Evolutionary conservation across 73 alveolate species (phyloP).

Genomic region (Diophrys sp.): DNA sequence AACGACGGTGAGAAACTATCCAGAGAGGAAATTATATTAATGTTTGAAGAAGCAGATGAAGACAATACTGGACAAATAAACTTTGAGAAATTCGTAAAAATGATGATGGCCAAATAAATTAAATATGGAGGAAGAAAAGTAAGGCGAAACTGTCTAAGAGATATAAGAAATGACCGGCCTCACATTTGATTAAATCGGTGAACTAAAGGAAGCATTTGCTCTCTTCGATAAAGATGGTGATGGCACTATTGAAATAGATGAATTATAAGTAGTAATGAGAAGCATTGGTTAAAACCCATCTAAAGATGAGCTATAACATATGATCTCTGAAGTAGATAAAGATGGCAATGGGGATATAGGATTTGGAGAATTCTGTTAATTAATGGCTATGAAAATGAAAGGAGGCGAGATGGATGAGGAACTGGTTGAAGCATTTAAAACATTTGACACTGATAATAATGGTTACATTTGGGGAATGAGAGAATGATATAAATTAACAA

Average conservation of each 20-base stretch:
- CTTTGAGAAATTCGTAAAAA: constrained; percentile 88
- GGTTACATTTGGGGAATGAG: constrained; percentile 21
- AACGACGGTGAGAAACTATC: constrained; percentile 67
- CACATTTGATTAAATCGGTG: constrained; percentile 93
- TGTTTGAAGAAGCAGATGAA: constrained; percentile 90
- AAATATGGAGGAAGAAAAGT: neutral
- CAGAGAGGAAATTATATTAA: constrained; percentile 62
- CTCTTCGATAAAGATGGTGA: constrained; percentile 97
- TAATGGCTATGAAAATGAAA: constrained; percentile 97
- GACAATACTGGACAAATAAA: constrained; percentile 91
- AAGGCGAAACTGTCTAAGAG: neutral
- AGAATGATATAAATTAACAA: constrained; percentile 44
- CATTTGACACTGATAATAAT: constrained; percentile 29
- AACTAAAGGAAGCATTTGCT: constrained; percentile 95
- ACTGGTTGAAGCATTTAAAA: constrained; percentile 74
- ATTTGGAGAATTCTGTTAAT: constrained; percentile 93
- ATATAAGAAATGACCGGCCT: neutral
- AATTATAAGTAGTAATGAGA: constrained; percentile 97
- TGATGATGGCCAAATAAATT: constrained; percentile 84
- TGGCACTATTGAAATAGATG: constrained; percentile 95
- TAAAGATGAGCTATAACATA: constrained; percentile 79
- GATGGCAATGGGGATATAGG: constrained; percentile 97
- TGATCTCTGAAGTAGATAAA: constrained; percentile 91
- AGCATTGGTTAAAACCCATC: constrained; percentile 95
- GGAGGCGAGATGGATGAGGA: constrained; percentile 72